Base-by-base conservation (phyloP, 108 stramenopile genomes). In the Skeletonema grethae region DNA sequence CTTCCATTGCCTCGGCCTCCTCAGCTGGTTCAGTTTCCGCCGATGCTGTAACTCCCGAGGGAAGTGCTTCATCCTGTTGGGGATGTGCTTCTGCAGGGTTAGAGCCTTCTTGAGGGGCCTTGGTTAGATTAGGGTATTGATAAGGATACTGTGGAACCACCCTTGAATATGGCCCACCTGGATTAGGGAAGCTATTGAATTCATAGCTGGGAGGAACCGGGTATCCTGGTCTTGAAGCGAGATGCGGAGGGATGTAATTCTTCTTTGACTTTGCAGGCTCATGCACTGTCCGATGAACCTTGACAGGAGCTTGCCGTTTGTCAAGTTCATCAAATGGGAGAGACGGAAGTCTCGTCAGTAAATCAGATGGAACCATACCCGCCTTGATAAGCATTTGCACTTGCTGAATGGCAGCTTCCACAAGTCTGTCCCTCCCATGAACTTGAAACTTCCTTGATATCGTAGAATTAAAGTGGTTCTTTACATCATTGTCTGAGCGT, bases 401-500 rank as follows among this genome's bases (percentile, higher is more conserved):
- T 56, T 93, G 92, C 58, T 90, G 82, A 13, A 90, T 64, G 15
- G 89, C 89, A 46, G 89, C 92, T 65, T 72, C 75, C 56, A 88
- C 84, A 50, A 93, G 73, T 86, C 90, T 90, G 41, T 92, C 88
- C 72, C 88, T 89, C 28, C 92, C 92, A 63, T 93, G 87, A 67
- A 85, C 77, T 41, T 86, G 83, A 82, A 90, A 90, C 48, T 93
- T 93, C 53, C 92, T 77, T 66, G 88, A 85, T 50, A 93, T 93
- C 1, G 92, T 93, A 15, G 89, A 90, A 72, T 94, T 88, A 91
- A 94, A 99, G 73, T 96, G 96, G 74, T 98, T 99, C 72, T 99
- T 99, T 38, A 98, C 88, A 60, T 94, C 92, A 75, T 97, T 98
- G 60, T 93, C 91, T 7, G 86, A 85, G 29, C 76, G 87, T 16